Base-by-base conservation (phyloP, 441 rosid species). In the Brassica hybrid region DNA sequence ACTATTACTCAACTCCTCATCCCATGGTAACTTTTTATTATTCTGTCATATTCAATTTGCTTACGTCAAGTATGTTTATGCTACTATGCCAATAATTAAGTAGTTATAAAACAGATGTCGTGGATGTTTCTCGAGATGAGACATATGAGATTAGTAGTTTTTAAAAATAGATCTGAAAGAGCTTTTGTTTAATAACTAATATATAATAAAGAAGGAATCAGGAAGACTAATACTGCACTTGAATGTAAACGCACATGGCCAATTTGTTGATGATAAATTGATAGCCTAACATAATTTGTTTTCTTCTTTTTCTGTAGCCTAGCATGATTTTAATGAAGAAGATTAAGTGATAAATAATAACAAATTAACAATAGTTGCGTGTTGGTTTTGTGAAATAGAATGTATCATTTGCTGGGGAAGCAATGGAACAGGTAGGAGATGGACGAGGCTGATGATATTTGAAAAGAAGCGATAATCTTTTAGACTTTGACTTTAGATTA, bases 381-480 rank as follows among this genome's bases (percentile, higher is more conserved):
- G 78, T 38, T 73, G 65, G 71, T 34, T 36, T 50, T 73, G 71
- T 79, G 78, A 57, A 73, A 62, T 78, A 79, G 82, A 74, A 56
- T 69, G 63, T 79, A 34, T 73, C 82, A 79, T 79, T 73, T 63
- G 82, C 71, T 74, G 82, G 82, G 21, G 82, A 79, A 74, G 71
- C 78, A 9, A 63, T 79, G 82, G 82, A 79, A 77, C 75, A 68
- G 67, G 78, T 73, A 62, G 78, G 82, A 73, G 82, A 79, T 73
- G 71, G 78, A 73, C 75, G 81, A 78, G 74, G 81, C 52, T 73
- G 65, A 78, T 73, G 73, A 72, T 64, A 59, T 72, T 27, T 41
- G 30, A 36, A 59, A 78, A 56, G 71, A 79, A 74, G 62, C 63
- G 62, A 68, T 71, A 41, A 18, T 50, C 64, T 78, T 67, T 68